phyloP scores from a whole-genome alignment of 192 early-diverging fungal genomes.

The Bifiguratus adelaidae region DNA sequence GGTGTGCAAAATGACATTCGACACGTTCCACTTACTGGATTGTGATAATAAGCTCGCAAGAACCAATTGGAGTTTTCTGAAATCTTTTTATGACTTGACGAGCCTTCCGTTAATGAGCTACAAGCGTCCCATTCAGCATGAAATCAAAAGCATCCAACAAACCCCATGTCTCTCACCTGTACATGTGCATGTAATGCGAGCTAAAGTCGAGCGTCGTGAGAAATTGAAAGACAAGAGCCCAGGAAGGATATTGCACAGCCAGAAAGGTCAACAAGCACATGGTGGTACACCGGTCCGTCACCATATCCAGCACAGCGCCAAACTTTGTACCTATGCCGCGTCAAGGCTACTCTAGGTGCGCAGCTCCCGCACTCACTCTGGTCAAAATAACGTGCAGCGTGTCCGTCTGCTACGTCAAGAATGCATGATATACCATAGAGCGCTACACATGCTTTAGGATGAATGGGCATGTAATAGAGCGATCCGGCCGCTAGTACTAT shows the following conservation, averaged over 20 bases:
- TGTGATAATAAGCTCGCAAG: constrained; percentile 85
- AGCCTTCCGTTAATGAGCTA: constrained; percentile 74
- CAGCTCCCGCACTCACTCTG: constrained; percentile 56
- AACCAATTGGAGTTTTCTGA: constrained; percentile 61
- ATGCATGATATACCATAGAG: constrained; percentile 84
- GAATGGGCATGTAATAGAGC: constrained; percentile 65
- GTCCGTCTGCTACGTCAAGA: constrained; percentile 90
- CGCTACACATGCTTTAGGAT: constrained; percentile 60
- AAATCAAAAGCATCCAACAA: no score
- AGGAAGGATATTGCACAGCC: constrained; percentile 47
- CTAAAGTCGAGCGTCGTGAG: constrained; percentile 90
- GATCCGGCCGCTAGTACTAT: constrained; percentile 66
- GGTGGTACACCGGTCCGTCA: constrained; percentile 93
- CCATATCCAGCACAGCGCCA: constrained; percentile 98
- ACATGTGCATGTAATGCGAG: constrained; percentile 99
- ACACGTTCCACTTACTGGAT: constrained; percentile 47
- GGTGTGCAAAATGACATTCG: neutral
- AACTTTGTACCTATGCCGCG: constrained; percentile 60
- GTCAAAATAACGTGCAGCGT: constrained; percentile 83
- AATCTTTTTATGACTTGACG: constrained; percentile 85
- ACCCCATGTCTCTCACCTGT: constrained; percentile 48
- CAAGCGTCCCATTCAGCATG: no score
- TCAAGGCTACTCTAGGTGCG: neutral
- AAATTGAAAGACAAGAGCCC: constrained; percentile 78
- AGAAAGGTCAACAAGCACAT: constrained; percentile 86